phyloP scores from a whole-genome alignment of 805 yeast species.

The Zygoascus flipseniorum region DNA sequence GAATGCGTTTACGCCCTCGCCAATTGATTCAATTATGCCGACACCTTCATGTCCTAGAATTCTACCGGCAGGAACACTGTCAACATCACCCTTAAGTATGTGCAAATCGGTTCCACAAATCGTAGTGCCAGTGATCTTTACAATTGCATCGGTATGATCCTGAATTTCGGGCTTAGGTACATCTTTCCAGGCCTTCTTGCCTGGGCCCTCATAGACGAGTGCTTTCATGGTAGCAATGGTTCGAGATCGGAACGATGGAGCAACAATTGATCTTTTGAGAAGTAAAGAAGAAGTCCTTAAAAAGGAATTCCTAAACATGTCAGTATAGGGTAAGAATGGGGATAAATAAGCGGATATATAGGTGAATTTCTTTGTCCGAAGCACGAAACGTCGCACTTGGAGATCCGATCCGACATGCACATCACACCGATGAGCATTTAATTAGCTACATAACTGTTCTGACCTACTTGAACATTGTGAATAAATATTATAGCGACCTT shows the following conservation, averaged over 20 bases:
- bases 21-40: constrained; percentile 87
- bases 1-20: constrained; percentile 82
- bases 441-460: not conserved
- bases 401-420: too few species aligned
- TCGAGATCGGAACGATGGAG: not conserved
- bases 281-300: not conserved
- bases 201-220: constrained; percentile 38
- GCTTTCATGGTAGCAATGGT: constrained; percentile 35
- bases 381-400: too few species aligned
- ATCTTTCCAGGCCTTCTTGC: constrained; percentile 31
- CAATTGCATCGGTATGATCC: constrained; percentile 60
- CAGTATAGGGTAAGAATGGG: not conserved
- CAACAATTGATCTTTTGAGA: not conserved
- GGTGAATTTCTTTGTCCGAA: too few species aligned
- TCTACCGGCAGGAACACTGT: constrained; percentile 63
- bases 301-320: not conserved
- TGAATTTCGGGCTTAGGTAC: constrained; percentile 57
- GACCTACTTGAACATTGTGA: not conserved
- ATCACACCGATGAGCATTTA: too few species aligned
- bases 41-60: constrained; percentile 97
- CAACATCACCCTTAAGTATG: constrained; percentile 68
- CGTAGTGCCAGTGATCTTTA: constrained; percentile 72
- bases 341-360: too few species aligned
- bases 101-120: constrained; percentile 84
- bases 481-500: too few species aligned